These are phyloP conservation scores for Phaeosphaeriaceae sp. DNA, from an alignment of 2,329 filamentous ascomycete species.

Conservation along the genomic window DNA sequence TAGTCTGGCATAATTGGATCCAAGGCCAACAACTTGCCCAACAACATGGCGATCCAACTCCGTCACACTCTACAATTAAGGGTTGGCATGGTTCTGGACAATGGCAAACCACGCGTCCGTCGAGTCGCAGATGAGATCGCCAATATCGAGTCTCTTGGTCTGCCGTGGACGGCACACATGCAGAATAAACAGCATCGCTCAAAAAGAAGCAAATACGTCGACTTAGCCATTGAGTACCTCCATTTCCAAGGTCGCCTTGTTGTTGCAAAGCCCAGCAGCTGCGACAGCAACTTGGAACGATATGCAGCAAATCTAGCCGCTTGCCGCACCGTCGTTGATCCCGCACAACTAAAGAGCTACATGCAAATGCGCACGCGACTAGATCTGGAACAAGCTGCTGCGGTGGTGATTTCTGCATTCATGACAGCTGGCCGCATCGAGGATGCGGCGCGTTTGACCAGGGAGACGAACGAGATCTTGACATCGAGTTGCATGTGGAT, in stretches of 20 bases:
- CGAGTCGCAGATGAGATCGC: neutral
- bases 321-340: neutral
- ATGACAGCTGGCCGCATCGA: conserved; percentile 8
- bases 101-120: neutral
- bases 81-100: neutral
- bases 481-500: neutral
- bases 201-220: no score
- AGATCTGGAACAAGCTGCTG: conserved; percentile 27
- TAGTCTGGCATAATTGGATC: no score
- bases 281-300: no score
- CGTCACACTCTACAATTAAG: neutral
- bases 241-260: neutral
- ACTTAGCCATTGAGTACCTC: no score
- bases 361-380: conserved; percentile 11
- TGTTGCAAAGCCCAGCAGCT: neutral
- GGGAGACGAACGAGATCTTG: conserved; percentile 4
- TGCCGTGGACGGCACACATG: neutral
- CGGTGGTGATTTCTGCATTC: conserved; percentile 23
- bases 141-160: neutral
- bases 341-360: conserved; percentile 11
- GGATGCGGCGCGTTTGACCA: conserved; percentile 11
- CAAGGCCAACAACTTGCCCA: no score
- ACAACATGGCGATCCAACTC: neutral
- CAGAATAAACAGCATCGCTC: no score
- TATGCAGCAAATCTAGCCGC: neutral